phyloP scores from a whole-genome alignment of 1,284 basidiomycete species.

The Fistulina hepatica region DNA sequence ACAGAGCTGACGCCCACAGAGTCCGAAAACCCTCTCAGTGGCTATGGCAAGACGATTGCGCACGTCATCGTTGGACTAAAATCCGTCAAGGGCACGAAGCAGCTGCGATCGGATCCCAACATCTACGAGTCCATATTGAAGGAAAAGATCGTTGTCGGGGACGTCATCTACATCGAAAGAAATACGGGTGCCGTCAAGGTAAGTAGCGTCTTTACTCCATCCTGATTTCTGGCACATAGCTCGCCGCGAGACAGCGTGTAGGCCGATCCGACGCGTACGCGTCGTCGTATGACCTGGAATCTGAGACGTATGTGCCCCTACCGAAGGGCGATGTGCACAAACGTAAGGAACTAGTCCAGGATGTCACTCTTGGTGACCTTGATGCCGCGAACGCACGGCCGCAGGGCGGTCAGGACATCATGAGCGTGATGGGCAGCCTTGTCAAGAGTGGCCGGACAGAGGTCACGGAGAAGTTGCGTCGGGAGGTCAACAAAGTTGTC shows the following conservation, averaged over 20 bases:
- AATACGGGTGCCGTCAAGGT: slow-evolving; percentile 94
- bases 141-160: slow-evolving; percentile 93
- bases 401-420: slow-evolving; percentile 93
- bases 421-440: slow-evolving; percentile 97
- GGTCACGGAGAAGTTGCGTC: slow-evolving; percentile 91
- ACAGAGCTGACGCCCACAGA: slow-evolving; percentile 95
- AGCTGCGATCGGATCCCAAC: slow-evolving; percentile 86
- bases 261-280: slow-evolving; percentile 97
- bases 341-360: slow-evolving; percentile 94
- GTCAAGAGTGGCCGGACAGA: slow-evolving; percentile 93
- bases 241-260: slow-evolving; percentile 59
- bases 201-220: slow-evolving; percentile 22
- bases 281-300: slow-evolving; percentile 96
- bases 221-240: slow-evolving; percentile 4
- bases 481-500: slow-evolving; percentile 98
- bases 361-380: slow-evolving; percentile 92
- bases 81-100: slow-evolving; percentile 97
- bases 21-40: slow-evolving; percentile 89
- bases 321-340: slow-evolving; percentile 99
- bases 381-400: slow-evolving; percentile 96
- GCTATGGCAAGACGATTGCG: slow-evolving; percentile 97
- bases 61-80: slow-evolving; percentile 96
- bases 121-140: slow-evolving; percentile 98
- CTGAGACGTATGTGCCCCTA: slow-evolving; percentile 95
- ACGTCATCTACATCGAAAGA: slow-evolving; percentile 93